These are phyloP conservation scores for Capsicum baccatum DNA, from an alignment of 257 asterid species.

Conservation along the genomic window DNA sequence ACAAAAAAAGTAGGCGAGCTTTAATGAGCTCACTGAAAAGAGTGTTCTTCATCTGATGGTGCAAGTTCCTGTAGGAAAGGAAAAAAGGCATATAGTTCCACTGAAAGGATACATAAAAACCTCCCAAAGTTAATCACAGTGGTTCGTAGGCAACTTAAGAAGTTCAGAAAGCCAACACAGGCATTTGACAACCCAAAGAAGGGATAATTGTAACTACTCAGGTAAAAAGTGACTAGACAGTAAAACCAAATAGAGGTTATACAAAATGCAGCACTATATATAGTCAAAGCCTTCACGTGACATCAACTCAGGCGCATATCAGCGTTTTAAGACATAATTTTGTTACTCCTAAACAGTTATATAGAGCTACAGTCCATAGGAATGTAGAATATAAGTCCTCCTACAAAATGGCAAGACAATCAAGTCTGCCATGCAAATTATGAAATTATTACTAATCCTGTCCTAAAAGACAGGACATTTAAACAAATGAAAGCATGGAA, in stretches of 20 bases:
- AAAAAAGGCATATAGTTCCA: conserved; percentile 1
- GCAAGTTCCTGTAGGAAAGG: conserved; percentile 25
- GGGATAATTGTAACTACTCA: conserved; percentile 8
- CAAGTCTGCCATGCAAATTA: conserved; percentile 51
- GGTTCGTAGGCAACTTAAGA: neutral
- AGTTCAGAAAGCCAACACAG: neutral
- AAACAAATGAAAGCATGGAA: conserved; percentile 41
- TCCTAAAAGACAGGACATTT: conserved; percentile 44
- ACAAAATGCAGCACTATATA: conserved; percentile 20
- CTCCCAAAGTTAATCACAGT: conserved; percentile 5
- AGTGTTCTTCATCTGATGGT: conserved; percentile 34
- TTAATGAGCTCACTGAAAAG: conserved; percentile 36
- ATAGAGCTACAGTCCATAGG: conserved; percentile 56
- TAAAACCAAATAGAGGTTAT: neutral
- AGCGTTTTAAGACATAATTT: conserved; percentile 49
- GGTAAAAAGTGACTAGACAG: neutral
- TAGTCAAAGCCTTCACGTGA: conserved; percentile 28
- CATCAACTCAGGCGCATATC: conserved; percentile 39
- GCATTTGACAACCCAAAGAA: neutral
- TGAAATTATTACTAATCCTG: conserved; percentile 52
- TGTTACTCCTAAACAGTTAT: conserved; percentile 52
- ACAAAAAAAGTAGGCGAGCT: conserved; percentile 31
- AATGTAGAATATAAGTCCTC: conserved; percentile 59
- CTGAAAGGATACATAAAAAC: neutral
- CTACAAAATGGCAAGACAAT: conserved; percentile 66